phyloP scores from a whole-genome alignment of 202 grass and related monocot species.

The Miscanthus sacchariflorus region DNA sequence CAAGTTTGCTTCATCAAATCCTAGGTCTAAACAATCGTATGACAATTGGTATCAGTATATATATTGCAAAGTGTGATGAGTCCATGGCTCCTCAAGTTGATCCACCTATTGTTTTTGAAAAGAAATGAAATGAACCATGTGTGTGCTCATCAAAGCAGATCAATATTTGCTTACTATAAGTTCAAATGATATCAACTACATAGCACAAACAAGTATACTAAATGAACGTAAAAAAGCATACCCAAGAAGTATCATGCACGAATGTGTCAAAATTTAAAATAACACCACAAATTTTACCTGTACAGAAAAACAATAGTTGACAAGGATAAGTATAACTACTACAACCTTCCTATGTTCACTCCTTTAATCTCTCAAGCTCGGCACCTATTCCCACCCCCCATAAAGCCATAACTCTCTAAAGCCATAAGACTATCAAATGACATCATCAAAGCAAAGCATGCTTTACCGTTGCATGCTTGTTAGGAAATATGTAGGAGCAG shows the following conservation, averaged over 20 bases:
- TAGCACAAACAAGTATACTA: not conserved
- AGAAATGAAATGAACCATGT: no score
- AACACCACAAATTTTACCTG: not conserved
- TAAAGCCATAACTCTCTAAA: not conserved
- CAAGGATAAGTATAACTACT: not conserved
- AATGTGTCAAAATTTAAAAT: not conserved
- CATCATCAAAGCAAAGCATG: not conserved
- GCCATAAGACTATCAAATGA: not conserved
- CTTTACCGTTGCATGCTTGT: not conserved
- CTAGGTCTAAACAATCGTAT: not conserved
- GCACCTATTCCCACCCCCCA: not conserved
- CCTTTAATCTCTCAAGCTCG: not conserved
- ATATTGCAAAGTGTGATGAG: not conserved
- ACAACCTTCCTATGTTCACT: not conserved
- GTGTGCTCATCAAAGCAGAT: no score
- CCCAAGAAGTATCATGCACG: not conserved
- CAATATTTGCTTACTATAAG: not conserved
- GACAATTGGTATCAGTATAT: not conserved
- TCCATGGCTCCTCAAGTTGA: no score
- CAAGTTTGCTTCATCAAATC: not conserved
- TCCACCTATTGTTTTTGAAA: no score
- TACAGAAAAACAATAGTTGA: not conserved
- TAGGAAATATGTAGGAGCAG: constrained; percentile 14
- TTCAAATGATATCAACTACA: not conserved
- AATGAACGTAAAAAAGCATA: not conserved